These are phyloP conservation scores for Russula sp. DNA, from an alignment of 768 basidiomycete species.

Conservation along the genomic window DNA sequence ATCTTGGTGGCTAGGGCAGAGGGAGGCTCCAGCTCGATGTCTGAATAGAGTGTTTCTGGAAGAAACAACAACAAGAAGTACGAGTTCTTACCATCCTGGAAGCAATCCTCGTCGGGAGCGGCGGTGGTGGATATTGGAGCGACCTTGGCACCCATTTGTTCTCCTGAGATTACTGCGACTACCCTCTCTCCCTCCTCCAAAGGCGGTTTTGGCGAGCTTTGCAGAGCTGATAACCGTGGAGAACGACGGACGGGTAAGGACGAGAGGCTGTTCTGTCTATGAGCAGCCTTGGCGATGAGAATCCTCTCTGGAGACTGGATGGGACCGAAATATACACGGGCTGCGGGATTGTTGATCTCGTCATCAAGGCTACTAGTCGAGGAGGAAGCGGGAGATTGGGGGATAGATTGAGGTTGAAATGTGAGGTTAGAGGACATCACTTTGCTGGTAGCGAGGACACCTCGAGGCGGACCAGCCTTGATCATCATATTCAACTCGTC, in stretches of 20 bases:
- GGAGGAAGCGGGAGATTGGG: constrained; percentile 16
- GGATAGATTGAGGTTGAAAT: constrained; percentile 2
- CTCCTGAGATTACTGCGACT: not conserved
- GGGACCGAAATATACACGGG: constrained; percentile 27
- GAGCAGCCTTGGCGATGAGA: constrained; percentile 21
- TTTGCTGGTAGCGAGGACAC: not conserved
- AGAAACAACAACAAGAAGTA: not conserved
- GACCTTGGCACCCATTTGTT: not conserved
- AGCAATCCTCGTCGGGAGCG: constrained; percentile 1
- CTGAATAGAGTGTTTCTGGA: not conserved
- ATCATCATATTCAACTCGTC: no score
- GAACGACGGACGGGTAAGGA: constrained; percentile 17
- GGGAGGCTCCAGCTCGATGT: constrained; percentile 48
- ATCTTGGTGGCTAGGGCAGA: constrained; percentile 61
- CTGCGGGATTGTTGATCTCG: constrained; percentile 10
- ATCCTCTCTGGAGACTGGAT: constrained; percentile 26
- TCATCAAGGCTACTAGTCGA: constrained; percentile 15
- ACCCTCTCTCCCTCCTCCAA: constrained; percentile 1
- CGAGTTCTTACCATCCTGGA: constrained; percentile 20
- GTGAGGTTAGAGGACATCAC: constrained; percentile 19
- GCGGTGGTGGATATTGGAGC: not conserved
- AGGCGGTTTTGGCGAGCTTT: not conserved
- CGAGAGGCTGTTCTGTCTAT: constrained; percentile 4
- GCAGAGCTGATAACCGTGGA: not conserved
- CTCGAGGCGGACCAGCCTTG: not conserved